Evolutionary conservation across 768 basidiomycete species (phyloP), one percentile per base, ranked within the genome.

Genomic region (Termitomyces sp.): DNA sequence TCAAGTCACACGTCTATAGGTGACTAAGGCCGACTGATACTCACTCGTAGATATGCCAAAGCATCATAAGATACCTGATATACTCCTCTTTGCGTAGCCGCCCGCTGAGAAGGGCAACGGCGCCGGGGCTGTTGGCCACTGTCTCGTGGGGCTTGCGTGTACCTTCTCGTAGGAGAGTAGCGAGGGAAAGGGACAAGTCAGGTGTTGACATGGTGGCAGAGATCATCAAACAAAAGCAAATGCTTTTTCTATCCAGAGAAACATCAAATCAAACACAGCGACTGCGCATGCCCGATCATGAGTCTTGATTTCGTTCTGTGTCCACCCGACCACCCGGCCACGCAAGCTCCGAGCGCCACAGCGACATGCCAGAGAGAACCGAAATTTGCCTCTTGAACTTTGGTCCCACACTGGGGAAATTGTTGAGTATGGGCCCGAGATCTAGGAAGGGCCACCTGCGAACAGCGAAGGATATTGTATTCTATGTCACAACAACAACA

Each of bases 41-140:
- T 70, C 62, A 91, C 89, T 82, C 74, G 72, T 92, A 94, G 27
- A 93, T 72, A 62, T 89, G 79, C 83, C 86, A 91, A 23, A 92
- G 79, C 75, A 88, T 83, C 75, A 90, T 84, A 43, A 90, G 75
- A 70, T 83, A 88, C 47, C 79, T 77, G 16, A 84, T 70, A 67
- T 91, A 91, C 65, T 89, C 87, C 42, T 80, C 76, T 66, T 78
- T 77, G 52, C 76, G 72, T 35, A 89, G 75, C 56, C 78, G 74
- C 10, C 88, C 88, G 52, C 77, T 78, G 21, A 81, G 73, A 41
- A 90, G 73, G 46, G 78, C 78, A 45, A 70, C 71, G 2, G 84
- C 88, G 27, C 80, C 86, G 25, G 76, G 67, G 61, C 81, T 84
- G 57, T 78, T 76, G 63, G 81, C 81, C 19, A 82, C 82, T 12